Evolutionary conservation across 345 rosid species (phyloP).

Genomic region (Rhizophora apiculata): DNA sequence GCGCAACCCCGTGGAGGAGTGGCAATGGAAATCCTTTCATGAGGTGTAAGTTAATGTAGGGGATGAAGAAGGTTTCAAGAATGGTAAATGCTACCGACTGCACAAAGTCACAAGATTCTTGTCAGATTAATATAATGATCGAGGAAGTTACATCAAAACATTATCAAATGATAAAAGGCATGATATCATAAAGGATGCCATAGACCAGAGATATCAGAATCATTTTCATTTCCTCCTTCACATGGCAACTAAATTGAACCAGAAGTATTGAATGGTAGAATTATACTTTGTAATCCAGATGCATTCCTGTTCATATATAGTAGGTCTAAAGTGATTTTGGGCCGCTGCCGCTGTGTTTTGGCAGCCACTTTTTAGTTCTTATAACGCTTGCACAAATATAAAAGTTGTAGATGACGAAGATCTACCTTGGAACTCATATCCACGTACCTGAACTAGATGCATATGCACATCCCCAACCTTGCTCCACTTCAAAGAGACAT

Average conservation of each 20-base stretch:
- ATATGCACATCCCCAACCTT: conserved; percentile 48
- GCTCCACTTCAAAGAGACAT: conserved; percentile 52
- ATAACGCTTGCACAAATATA: too few relatives aligned
- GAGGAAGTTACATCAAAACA: neutral
- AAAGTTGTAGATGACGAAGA: neutral
- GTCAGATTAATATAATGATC: neutral
- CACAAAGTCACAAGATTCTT: conserved; percentile 2
- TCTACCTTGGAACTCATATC: neutral
- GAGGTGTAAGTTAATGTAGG: conserved; percentile 52
- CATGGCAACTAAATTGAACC: too few relatives aligned
- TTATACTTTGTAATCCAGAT: too few relatives aligned
- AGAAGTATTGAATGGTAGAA: too few relatives aligned
- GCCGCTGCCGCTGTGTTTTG: too few relatives aligned
- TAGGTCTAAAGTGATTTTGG: too few relatives aligned
- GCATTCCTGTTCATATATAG: too few relatives aligned
- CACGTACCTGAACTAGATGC: conserved; percentile 46
- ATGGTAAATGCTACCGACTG: conserved; percentile 43
- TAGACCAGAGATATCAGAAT: neutral
- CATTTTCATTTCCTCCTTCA: neutral
- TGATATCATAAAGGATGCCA: neutral
- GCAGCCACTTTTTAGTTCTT: too few relatives aligned
- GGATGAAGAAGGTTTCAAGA: conserved; percentile 47
- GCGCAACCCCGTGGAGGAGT: conserved; percentile 37
- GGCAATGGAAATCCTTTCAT: conserved; percentile 61
- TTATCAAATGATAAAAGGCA: neutral